phyloP scores from a whole-genome alignment of 441 rosid species.

The Gossypium schwendimanii region DNA sequence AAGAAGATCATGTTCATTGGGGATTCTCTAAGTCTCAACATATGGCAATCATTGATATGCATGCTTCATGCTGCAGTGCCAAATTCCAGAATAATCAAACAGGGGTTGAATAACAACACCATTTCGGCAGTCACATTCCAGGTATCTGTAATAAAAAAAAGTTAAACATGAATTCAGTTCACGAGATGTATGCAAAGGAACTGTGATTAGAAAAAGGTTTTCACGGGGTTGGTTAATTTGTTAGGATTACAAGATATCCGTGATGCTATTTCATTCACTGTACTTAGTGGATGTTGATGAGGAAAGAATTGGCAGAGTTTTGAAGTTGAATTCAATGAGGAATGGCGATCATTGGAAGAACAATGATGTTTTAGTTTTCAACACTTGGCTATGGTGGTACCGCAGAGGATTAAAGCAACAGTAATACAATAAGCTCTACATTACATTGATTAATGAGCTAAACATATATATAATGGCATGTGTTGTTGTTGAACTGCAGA shows the following conservation, averaged over 20 bases:
- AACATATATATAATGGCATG: not conserved
- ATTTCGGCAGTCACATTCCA: slow-evolving; percentile 27
- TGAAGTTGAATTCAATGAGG: slow-evolving; percentile 35
- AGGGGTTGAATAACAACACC: slow-evolving; percentile 8
- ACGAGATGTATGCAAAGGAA: too few relatives aligned
- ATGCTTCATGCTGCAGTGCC: slow-evolving; percentile 33
- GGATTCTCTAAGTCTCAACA: slow-evolving; percentile 41
- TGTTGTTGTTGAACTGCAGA: slow-evolving; percentile 17
- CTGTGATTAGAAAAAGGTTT: not conserved
- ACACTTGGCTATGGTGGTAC: slow-evolving; percentile 50
- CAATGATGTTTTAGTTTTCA: slow-evolving; percentile 24
- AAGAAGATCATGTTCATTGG: slow-evolving; percentile 40
- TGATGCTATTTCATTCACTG: slow-evolving; percentile 26
- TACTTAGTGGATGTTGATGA: slow-evolving; percentile 31
- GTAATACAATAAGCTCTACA: slow-evolving; percentile 20
- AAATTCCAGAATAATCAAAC: slow-evolving; percentile 18
- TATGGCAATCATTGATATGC: slow-evolving; percentile 40
- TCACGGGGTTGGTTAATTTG: not conserved
- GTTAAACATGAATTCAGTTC: too few relatives aligned
- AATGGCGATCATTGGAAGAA: slow-evolving; percentile 30
- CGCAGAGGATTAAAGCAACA: slow-evolving; percentile 34
- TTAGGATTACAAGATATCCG: slow-evolving; percentile 32
- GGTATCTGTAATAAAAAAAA: slow-evolving; percentile 22
- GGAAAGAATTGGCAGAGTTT: slow-evolving; percentile 28
- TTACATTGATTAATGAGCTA: not conserved